A percentile compares a stretch with the other conserved stretches of the same genome.
phyloP scores from a whole-genome alignment of 1,284 basidiomycete species.

The Puccinia hordei region DNA sequence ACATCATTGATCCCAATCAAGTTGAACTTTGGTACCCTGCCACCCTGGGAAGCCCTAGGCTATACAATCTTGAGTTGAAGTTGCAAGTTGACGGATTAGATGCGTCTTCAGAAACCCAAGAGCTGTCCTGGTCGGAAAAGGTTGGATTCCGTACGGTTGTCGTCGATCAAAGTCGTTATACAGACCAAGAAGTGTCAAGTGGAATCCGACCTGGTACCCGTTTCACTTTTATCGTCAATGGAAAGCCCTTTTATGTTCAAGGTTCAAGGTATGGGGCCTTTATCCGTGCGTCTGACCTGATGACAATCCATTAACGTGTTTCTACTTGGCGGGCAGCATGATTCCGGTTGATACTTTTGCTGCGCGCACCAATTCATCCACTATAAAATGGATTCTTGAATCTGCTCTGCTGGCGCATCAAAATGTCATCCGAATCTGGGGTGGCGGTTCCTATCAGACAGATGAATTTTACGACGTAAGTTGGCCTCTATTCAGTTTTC shows the following conservation, averaged over 20 bases:
- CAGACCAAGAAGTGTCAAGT: constrained; percentile 47
- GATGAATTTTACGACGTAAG: constrained; percentile 53
- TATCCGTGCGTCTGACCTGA: background rate
- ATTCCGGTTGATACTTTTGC: constrained; percentile 46
- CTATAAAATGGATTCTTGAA: constrained; percentile 53
- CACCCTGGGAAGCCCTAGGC: constrained; percentile 52
- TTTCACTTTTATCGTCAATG: constrained; percentile 55
- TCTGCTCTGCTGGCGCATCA: constrained; percentile 52
- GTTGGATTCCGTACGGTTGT: constrained; percentile 56
- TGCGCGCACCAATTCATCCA: constrained; percentile 35
- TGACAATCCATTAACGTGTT: background rate
- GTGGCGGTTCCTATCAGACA: constrained; percentile 55
- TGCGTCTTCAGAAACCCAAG: background rate
- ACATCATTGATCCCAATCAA: constrained; percentile 46
- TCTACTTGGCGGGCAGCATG: constrained; percentile 10
- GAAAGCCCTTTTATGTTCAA: constrained; percentile 52
- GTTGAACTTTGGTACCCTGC: constrained; percentile 56
- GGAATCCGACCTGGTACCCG: constrained; percentile 53
- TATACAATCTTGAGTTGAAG: constrained; percentile 53
- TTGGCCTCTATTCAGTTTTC: background rate
- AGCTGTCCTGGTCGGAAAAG: constrained; percentile 48
- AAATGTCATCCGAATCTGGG: constrained; percentile 56
- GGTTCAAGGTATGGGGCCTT: constrained; percentile 54
- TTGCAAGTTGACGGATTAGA: constrained; percentile 8
- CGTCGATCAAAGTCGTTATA: constrained; percentile 53